Percentiles rank a stretch among this genome's conserved stretches.
Conservation (phyloP, 352 stramenopile genomes). For the Globisporangium paddicum region DNA sequence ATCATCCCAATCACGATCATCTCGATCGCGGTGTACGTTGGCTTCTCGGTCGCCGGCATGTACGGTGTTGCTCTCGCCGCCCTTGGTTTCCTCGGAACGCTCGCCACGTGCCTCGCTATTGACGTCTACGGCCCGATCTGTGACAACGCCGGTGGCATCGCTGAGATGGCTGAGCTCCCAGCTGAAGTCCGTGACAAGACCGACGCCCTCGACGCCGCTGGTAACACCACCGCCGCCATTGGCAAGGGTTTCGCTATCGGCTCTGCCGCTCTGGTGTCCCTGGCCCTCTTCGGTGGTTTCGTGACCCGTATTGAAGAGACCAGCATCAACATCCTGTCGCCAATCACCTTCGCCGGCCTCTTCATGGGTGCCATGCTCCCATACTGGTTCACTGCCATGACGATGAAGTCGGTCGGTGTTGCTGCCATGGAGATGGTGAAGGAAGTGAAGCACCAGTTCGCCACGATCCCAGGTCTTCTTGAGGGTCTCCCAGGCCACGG, state of each 20-base stretch:
- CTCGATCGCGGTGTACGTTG: slow-evolving; percentile 96
- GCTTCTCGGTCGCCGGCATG: slow-evolving; percentile 96
- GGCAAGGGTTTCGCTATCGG: slow-evolving; percentile 99
- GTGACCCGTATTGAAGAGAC: slow-evolving; percentile 95
- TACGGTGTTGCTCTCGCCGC: slow-evolving; percentile 97
- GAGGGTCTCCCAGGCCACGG: slow-evolving; percentile 89
- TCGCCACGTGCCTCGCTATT: slow-evolving; percentile 98
- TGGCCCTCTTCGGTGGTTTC: slow-evolving; percentile 98
- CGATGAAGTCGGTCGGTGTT: slow-evolving; percentile 99
- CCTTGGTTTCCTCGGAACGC: slow-evolving; percentile 98
- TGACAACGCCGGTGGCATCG: slow-evolving; percentile 99
- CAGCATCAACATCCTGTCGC: slow-evolving; percentile 96
- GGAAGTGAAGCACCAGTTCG: slow-evolving; percentile 99
- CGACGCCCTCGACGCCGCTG: slow-evolving; percentile 98
- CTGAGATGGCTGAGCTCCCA: slow-evolving; percentile 98
- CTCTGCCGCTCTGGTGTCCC: slow-evolving; percentile 97
- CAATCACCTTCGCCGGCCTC: slow-evolving; percentile 98
- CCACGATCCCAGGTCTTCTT: slow-evolving; percentile 97
- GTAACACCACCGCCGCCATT: slow-evolving; percentile 99
- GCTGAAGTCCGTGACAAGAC: slow-evolving; percentile 98
- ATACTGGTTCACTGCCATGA: slow-evolving; percentile 99
- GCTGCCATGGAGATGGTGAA: slow-evolving; percentile 99
- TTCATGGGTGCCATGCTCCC: slow-evolving; percentile 99
- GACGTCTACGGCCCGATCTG: slow-evolving; percentile 99
- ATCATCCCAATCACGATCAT: slow-evolving; percentile 99